Base-by-base conservation (phyloP, 2,329 filamentous ascomycete species). In the Scolecobasidium constrictum region DNA sequence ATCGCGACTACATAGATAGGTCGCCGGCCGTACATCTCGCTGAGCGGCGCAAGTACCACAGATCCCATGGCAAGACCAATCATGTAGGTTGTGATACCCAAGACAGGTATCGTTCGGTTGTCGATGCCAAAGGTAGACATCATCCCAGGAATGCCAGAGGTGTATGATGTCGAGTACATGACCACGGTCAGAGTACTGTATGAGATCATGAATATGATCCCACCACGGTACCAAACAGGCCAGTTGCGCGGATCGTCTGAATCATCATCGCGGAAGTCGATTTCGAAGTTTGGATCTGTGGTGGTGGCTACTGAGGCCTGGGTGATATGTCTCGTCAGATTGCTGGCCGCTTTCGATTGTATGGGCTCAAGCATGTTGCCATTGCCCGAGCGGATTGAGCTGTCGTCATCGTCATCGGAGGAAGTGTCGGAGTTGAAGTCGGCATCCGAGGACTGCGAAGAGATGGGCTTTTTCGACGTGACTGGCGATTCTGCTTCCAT, bases 81-180 rank as follows among this genome's bases (percentile, higher is more conserved):
- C 6, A 92, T 69, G 55, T 92, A 93, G 0, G 81, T 80, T 0
- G 86, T 92, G 35, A 93, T 67, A 4, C 86, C 86, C 3, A 92
- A 64, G 0, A 84, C 83, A 1, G 80, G 72, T n/a, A 81, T 59
- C 0, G 75, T 77, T 23, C 75, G 68, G 12, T 65, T 70, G 5
- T 65, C 56, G 15, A 77, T 67, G 28, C 69, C 62, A 50, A 86
- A 90, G 40, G 85, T 79, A 12, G 68, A 58, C 53, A 77, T 75
- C 59, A 93, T 75, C 0, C 82, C 79, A 1, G 75, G 72, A 23
- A 83, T 75, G 3, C 78, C 80, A 1, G 79, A 75, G 1, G 85
- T 86, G 56, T 92, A 93, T 40, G 76, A 80, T 0, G 86, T 92
- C 37, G 80, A 86, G 55, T 87, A 86, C 36, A 86, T 56, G 13